Evolutionary conservation across 176 grass and related monocot genomes (phyloP), one percentile per base, ranked within the genome.

Genomic region (Typha latifolia): DNA sequence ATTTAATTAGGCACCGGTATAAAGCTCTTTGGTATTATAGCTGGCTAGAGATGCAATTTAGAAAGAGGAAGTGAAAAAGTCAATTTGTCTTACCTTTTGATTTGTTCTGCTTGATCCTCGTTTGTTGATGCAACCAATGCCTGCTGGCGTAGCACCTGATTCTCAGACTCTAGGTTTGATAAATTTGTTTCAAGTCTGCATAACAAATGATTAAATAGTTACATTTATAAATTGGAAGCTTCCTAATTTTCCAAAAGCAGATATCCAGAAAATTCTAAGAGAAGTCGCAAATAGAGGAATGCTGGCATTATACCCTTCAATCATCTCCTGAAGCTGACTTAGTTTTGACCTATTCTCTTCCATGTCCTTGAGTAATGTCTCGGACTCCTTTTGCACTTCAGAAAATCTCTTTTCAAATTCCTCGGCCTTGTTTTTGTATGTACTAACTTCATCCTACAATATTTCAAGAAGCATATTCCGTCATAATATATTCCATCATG

Each of bases 141-240:
- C 67, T 93, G 85, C 66, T 88, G 85, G 61, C 90, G 79, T 72
- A 93, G 75, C 55, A 93, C 67, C 6, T 91, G 77, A 67, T 91
- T 91, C 84, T 96, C 92, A 47, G 80, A 96, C 75, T 96, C 84
- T 75, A 91, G 64, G 72, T 64, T 81, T 14, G 77, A 86, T 64
- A 91, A 81, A 69, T 78, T 88, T 78, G 69, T 85, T 70, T 91
- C 87, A 75, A 85, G 74, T 68, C 87, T 96, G 79, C 64, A 79
- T 10, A 68, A 83, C 71, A 61, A 64, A 81, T 67, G 63, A 69
- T 27, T 53, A 78, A 21, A 23, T 49, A 66, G 66, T 59, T 61
- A 66, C 14, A 43, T 43, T 43, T 43, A 43, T 43, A 10, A 66
- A 26, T 55, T 31, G 63, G 18, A 56, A 26, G 3, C 12, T 18